A percentile compares a stretch with the other conserved stretches of the same genome.
Conservation (phyloP, 2,329 filamentous ascomycete species). For the Dactylonectria estremocensis region DNA sequence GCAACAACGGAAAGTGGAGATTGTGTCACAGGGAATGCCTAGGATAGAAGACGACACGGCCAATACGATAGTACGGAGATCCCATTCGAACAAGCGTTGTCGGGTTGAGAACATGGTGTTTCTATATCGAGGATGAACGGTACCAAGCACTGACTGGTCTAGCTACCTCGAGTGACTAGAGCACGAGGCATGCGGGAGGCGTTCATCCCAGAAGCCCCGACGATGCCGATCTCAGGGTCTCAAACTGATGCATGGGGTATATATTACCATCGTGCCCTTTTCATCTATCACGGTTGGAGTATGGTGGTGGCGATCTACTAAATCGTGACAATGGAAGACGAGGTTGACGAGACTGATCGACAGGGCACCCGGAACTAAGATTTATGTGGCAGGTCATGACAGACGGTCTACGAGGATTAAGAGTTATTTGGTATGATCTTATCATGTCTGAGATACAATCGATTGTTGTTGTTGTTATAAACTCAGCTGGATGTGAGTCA, state of each 20-base stretch:
- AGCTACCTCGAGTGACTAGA: neutral
- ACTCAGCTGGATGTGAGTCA: too few relatives aligned
- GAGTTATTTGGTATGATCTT: neutral
- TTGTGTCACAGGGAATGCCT: slow-evolving; percentile 15
- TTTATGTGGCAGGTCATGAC: neutral
- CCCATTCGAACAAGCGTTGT: neutral
- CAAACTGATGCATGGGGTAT: neutral
- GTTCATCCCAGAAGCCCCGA: neutral
- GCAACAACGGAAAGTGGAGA: slow-evolving; percentile 4
- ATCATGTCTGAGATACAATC: neutral
- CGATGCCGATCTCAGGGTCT: slow-evolving; percentile 7
- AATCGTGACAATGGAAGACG: slow-evolving; percentile 3
- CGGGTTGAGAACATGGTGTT: neutral
- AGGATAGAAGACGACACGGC: neutral
- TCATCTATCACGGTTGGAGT: neutral
- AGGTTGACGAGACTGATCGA: slow-evolving; percentile 19
- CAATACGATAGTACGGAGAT: neutral
- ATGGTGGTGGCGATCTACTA: neutral
- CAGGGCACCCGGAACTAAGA: slow-evolving; percentile 19
- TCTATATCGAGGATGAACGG: neutral
- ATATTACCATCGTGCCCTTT: neutral
- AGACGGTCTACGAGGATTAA: neutral
- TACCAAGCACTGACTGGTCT: neutral
- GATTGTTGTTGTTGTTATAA: neutral
- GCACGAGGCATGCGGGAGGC: slow-evolving; percentile 12